Evolutionary conservation across 208 protist species (phyloP), one percentile per base, ranked within the genome.

Genomic region (Leishmania amazonensis): DNA sequence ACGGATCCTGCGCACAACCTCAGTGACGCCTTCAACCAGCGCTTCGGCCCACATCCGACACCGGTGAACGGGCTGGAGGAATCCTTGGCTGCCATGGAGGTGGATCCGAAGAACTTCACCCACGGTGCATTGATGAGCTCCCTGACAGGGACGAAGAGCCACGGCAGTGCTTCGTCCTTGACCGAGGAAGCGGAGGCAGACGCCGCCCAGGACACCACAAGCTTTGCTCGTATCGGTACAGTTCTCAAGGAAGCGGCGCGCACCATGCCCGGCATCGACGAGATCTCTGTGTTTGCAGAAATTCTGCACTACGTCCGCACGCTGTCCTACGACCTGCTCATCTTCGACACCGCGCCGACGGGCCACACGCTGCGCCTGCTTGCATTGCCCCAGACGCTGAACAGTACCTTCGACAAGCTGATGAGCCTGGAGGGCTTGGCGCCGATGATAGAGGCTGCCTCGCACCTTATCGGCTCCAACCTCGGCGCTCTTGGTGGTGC

Each of bases 321-420:
- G 4, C 90, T 99, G 9, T 99, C 96, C 87, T 99, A 96, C 90
- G 93, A 98, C 78, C 78, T 97, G 21, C 95, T 99, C 47, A 93
- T 99, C 28, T 99, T 99, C 86, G 99, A 99, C 89, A 99, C 99
- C 38, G 99, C 99, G 8, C 99, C 99, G 54, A 99, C 99, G 2
- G 99, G 99, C 38, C 99, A 99, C 85, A 99, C 99, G 11, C 90
- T 99, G 38, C 92, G 98, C 17, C 87, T 99, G 49, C 86, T 99
- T 17, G 88, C 91, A 6, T 93, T 99, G 35, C 98, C 98, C 15
- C 85, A 90, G 38, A 96, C 85, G 3, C 54, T 96, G 19, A 87
- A 91, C 73, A 77, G 77, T 3, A 87, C 88, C 3, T 86, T 96
- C 19, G 89, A 94, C 17, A 81, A 87, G 49, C 51, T 97, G 9